Evolutionary conservation across 169 alveolate species (phyloP).

Genomic region (Babesia ovata): DNA sequence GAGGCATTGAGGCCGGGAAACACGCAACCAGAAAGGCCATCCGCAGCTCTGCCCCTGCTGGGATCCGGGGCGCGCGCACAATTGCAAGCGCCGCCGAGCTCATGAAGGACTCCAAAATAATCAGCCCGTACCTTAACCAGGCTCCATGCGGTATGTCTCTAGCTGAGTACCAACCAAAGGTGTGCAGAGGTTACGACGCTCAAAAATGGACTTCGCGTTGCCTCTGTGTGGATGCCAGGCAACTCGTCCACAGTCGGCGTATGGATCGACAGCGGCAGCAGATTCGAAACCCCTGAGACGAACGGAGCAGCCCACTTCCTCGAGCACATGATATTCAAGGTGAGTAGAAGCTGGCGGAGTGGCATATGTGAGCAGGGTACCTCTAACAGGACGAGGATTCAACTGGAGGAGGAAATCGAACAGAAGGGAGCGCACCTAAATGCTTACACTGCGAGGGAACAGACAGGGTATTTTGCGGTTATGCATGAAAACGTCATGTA

Average conservation of each 20-base stretch:
- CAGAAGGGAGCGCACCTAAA: conserved; percentile 94
- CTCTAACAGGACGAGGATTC: conserved; percentile 84
- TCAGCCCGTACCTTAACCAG: conserved; percentile 44
- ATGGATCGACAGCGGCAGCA: conserved; percentile 94
- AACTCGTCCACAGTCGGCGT: conserved; percentile 89
- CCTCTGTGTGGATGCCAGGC: conserved; percentile 81
- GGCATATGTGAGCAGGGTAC: conserved; percentile 84
- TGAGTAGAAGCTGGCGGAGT: not conserved
- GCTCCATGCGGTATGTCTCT: conserved; percentile 63
- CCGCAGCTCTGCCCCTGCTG: not conserved
- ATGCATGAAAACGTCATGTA: not conserved
- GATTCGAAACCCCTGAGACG: conserved; percentile 89
- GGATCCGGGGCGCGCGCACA: conserved; percentile 13
- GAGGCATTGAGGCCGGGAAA: not conserved
- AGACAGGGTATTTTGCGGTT: conserved; percentile 84
- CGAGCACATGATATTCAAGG: conserved; percentile 96
- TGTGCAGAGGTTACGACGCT: conserved; percentile 71
- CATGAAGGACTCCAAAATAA: conserved; percentile 46
- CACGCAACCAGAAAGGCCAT: not conserved
- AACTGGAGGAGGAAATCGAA: conserved; percentile 94
- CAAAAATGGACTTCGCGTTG: conserved; percentile 88
- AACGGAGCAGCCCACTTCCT: conserved; percentile 97
- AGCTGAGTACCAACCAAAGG: not conserved
- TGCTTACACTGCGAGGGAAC: conserved; percentile 97
- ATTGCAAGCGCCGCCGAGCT: conserved; percentile 45